Percentiles rank a stretch among this genome's conserved stretches.
These are phyloP conservation scores for Debaryomycetaceae sp. DNA, from an alignment of 1,139 yeast species.

Conservation along the genomic window DNA sequence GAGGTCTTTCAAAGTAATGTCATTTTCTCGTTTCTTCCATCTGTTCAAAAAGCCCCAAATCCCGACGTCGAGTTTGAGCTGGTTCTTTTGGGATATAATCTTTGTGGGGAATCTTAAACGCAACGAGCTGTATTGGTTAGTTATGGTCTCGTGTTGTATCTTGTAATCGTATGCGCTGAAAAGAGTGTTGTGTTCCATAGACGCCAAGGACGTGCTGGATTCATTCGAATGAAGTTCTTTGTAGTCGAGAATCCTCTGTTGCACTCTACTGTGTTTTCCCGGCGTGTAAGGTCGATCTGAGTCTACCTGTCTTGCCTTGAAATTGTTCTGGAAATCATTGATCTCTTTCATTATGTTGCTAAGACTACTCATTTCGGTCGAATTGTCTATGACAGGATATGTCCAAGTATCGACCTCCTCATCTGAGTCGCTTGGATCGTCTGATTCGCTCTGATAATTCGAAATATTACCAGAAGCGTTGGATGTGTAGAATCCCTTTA, in stretches of 20 bases:
- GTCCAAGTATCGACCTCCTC: slow-evolving; percentile 2
- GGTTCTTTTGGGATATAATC: slow-evolving; percentile 6
- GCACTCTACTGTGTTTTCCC: slow-evolving; percentile 24
- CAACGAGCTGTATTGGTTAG: slow-evolving; percentile 37
- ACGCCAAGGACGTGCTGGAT: slow-evolving; percentile 10
- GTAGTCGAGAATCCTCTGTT: slow-evolving; percentile 35
- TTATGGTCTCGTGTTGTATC: slow-evolving; percentile 37
- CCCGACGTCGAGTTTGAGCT: slow-evolving; percentile 12
- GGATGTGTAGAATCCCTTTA: slow-evolving; percentile 6
- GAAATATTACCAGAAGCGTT: background rate
- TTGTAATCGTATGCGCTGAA: slow-evolving; percentile 17
- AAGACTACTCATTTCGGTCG: background rate
- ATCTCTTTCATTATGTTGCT: slow-evolving; percentile 17
- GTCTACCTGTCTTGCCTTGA: slow-evolving; percentile 19
- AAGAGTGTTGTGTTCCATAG: background rate
- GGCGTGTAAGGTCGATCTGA: slow-evolving; percentile 3
- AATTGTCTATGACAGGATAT: background rate
- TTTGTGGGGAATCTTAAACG: slow-evolving; percentile 31
- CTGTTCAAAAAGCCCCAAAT: slow-evolving; percentile 17
- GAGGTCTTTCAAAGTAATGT: background rate
- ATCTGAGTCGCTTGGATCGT: slow-evolving; percentile 10
- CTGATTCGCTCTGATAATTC: slow-evolving; percentile 25
- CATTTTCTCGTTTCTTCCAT: background rate
- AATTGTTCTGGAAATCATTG: slow-evolving; percentile 28
- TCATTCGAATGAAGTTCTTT: slow-evolving; percentile 20